Evolutionary conservation across 2,329 filamentous ascomycete genomes (phyloP).

Genomic region (Chaetomium globosum): DNA sequence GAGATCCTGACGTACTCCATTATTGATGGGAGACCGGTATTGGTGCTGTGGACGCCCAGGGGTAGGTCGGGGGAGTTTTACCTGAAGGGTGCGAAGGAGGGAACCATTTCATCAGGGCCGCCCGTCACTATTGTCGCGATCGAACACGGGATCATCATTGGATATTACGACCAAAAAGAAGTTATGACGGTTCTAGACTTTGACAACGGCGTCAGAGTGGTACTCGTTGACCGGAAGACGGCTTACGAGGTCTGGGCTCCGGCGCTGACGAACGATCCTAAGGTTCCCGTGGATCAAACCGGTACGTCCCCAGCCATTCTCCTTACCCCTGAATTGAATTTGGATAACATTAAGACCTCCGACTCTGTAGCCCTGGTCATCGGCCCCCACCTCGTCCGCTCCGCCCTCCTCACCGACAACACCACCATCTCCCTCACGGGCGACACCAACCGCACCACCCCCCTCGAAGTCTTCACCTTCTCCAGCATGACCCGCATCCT

Average conservation of each 20-base stretch:
- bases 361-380: constrained; percentile 7
- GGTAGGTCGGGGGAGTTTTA: constrained; percentile 11
- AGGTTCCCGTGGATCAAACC: constrained; percentile 14
- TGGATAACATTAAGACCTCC: background rate
- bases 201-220: constrained; percentile 14
- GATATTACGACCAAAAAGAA: background rate
- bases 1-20: constrained; percentile 11
- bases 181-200: constrained; percentile 9
- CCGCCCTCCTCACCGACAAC: constrained; percentile 8
- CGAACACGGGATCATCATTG: constrained; percentile 10
- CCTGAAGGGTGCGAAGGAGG: constrained; percentile 2
- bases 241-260: constrained; percentile 17
- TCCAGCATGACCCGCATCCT: constrained; percentile 9
- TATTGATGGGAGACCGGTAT: constrained; percentile 4
- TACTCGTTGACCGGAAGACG: constrained; percentile 13
- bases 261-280: constrained; percentile 15
- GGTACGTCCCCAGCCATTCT: background rate
- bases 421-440: constrained; percentile 15
- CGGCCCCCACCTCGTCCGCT: constrained; percentile 15
- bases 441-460: constrained; percentile 10
- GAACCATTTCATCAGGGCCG: background rate
- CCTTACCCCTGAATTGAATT: background rate
- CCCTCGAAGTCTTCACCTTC: constrained; percentile 17
- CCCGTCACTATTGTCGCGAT: background rate
- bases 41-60: constrained; percentile 15